Evolutionary conservation across 75 land plant species (phyloP).

Genomic region (Pinus taeda): DNA sequence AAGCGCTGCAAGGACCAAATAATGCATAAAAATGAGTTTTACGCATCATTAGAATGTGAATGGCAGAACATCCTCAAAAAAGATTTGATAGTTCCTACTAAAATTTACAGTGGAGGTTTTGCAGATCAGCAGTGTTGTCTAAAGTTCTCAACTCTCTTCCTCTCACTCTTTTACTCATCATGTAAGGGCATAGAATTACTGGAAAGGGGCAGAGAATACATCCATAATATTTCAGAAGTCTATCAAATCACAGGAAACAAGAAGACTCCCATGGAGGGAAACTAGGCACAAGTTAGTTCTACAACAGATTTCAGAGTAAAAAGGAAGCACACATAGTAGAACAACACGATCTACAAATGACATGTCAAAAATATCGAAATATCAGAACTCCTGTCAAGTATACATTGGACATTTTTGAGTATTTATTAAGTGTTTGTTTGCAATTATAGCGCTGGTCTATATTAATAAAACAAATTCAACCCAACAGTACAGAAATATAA

Average conservation of each 20-base stretch:
- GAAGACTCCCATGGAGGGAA: not conserved
- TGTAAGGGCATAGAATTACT: not conserved
- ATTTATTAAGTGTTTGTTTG: too few species aligned
- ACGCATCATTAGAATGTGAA: not conserved
- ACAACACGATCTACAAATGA: too few species aligned
- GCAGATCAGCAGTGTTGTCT: not conserved
- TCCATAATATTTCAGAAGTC: not conserved
- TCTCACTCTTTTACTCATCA: not conserved
- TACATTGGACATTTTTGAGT: too few species aligned
- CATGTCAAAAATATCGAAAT: too few species aligned
- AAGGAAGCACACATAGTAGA: not conserved
- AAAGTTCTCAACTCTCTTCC: not conserved
- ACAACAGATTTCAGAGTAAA: not conserved
- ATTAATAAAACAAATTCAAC: too few species aligned
- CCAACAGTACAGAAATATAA: too few species aligned
- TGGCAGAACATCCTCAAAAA: not conserved
- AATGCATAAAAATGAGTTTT: not conserved
- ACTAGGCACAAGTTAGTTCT: not conserved
- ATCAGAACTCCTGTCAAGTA: too few species aligned
- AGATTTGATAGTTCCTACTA: not conserved
- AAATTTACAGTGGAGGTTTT: not conserved
- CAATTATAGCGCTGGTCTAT: too few species aligned
- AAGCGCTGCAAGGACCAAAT: constrained; percentile 23
- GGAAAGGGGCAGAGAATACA: not conserved
- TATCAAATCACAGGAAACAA: not conserved